These are phyloP conservation scores for Dunaliella primolecta DNA, from an alignment of 139 green algal genomes.

Conservation along the genomic window DNA sequence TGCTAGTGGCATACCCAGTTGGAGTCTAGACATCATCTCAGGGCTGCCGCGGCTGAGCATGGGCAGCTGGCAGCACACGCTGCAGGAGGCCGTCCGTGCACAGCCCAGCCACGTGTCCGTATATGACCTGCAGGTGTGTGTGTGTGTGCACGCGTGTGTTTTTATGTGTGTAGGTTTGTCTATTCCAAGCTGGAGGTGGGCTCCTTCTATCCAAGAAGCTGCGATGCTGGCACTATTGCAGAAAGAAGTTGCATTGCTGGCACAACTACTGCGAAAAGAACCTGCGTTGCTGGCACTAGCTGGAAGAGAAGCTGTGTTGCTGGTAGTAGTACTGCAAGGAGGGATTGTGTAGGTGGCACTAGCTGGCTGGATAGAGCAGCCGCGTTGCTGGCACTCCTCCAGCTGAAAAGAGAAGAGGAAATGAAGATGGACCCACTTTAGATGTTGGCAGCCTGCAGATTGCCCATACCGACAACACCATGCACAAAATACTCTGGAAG, in stretches of 20 bases:
- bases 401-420: no score
- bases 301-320: neutral
- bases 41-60: conserved; percentile 74
- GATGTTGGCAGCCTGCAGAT: no score
- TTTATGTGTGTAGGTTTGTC: no score
- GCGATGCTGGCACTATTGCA: neutral
- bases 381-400: no score
- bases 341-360: no score
- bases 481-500: no score
- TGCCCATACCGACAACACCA: no score
- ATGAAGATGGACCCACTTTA: no score
- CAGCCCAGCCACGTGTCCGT: conserved; percentile 82
- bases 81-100: conserved; percentile 62
- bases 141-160: no score
- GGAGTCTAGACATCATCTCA: conserved; percentile 87
- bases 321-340: neutral
- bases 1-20: conserved; percentile 54
- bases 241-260: neutral
- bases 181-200: no score
- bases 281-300: neutral
- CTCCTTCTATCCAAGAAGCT: no score
- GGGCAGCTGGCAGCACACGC: conserved; percentile 60
- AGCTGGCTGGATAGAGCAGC: no score
- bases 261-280: neutral
- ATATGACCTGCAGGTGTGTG: conserved; percentile 89